Conservation (phyloP, 2,329 filamentous ascomycete species). For the Fusarium sp. region DNA sequence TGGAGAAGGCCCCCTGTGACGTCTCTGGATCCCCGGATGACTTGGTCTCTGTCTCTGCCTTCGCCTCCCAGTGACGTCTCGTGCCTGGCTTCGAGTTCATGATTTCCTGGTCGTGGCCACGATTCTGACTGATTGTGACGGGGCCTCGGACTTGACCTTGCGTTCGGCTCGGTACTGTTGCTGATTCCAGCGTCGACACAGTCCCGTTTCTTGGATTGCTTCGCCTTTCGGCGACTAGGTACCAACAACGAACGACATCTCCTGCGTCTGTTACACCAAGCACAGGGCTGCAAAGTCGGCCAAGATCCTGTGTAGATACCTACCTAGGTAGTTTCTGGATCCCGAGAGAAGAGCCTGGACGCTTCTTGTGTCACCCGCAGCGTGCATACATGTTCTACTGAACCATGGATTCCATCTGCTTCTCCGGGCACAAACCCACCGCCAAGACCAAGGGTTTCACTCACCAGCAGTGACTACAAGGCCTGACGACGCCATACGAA, state of each 20-base stretch:
- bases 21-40: conserved; percentile 1
- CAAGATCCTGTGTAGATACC: background rate
- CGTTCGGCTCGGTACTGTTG: background rate
- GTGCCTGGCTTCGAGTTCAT: conserved; percentile 9
- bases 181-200: conserved; percentile 2
- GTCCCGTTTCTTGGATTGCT: background rate
- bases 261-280: background rate
- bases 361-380: background rate
- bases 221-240: background rate
- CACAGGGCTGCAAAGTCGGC: background rate
- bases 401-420: background rate
- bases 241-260: background rate
- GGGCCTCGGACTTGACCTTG: conserved; percentile 15
- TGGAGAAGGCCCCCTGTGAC: conserved; percentile 5
- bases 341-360: background rate
- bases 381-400: background rate
- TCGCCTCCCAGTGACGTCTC: conserved; percentile 1
- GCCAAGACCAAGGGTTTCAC: background rate
- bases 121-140: conserved; percentile 2
- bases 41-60: conserved; percentile 1
- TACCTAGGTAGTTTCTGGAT: background rate
- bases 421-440: background rate
- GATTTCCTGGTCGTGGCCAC: background rate
- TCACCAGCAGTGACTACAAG: background rate
- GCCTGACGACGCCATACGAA: background rate